These are phyloP conservation scores for Alternaria sp. DNA, from an alignment of 2,329 filamentous ascomycete genomes.

Conservation along the genomic window DNA sequence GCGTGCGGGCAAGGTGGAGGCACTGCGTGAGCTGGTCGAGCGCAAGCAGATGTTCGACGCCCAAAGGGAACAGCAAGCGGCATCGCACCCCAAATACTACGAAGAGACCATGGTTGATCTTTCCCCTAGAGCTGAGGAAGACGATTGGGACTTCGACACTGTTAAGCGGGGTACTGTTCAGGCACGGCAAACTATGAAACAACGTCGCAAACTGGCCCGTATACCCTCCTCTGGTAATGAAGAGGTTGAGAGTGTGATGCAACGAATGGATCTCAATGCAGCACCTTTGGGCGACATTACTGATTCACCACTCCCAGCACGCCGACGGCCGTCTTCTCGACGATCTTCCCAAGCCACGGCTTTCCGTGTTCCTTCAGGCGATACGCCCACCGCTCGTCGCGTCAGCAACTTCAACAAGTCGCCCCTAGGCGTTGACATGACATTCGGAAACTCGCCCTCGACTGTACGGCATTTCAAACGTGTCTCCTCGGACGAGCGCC, in stretches of 20 bases:
- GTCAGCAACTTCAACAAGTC: conserved; percentile 64
- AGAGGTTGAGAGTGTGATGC: conserved; percentile 48
- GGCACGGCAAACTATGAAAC: conserved; percentile 57
- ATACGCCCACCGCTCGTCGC: conserved; percentile 55
- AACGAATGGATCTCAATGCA: conserved; percentile 55
- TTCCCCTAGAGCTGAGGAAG: conserved; percentile 71
- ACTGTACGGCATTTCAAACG: conserved; percentile 91
- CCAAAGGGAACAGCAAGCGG: conserved; percentile 64
- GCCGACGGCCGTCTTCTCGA: conserved; percentile 42
- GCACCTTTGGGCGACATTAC: conserved; percentile 53
- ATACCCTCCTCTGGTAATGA: conserved; percentile 52
- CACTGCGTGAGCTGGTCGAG: conserved; percentile 84
- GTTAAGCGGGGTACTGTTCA: conserved; percentile 75
- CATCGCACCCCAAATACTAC: conserved; percentile 81
- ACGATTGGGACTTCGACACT: conserved; percentile 96
- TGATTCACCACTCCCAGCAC: conserved; percentile 46
- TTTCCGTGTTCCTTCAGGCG: conserved; percentile 43
- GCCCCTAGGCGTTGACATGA: conserved; percentile 87
- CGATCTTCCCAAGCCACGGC: conserved; percentile 52
- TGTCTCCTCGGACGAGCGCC: conserved; percentile 71
- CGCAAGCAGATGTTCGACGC: conserved; percentile 84
- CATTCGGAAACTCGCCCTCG: conserved; percentile 91
- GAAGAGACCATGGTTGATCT: conserved; percentile 87
- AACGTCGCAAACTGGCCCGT: conserved; percentile 55
- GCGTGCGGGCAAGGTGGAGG: conserved; percentile 85